These are phyloP conservation scores for Calonectria crousiana DNA, from an alignment of 2,329 filamentous ascomycete species.

Conservation along the genomic window DNA sequence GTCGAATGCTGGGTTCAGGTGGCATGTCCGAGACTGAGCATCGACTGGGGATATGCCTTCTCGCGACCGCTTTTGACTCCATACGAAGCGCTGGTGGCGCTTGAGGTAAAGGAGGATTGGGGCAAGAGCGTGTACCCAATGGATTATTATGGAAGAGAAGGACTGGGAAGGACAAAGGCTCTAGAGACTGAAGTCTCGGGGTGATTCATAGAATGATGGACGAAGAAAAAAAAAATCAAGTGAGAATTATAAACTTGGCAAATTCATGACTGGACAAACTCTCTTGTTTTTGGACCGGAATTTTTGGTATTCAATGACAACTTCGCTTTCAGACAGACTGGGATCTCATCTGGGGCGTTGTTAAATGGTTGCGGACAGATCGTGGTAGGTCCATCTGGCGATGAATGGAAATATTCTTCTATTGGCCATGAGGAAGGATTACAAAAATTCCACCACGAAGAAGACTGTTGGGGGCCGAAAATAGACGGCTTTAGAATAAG, in stretches of 20 bases:
- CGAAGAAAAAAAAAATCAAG: not conserved
- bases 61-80: constrained; percentile 88
- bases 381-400: not conserved
- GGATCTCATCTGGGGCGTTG: not conserved
- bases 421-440: not conserved
- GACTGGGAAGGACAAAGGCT: constrained; percentile 82
- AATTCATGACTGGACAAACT: not conserved
- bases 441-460: not conserved
- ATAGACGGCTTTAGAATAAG: not conserved
- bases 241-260: not conserved
- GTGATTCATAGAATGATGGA: constrained; percentile 13
- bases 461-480: not conserved
- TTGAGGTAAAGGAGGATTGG: constrained; percentile 84
- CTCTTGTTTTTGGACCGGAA: not conserved
- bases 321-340: not conserved
- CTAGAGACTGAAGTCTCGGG: constrained; percentile 44
- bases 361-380: not conserved
- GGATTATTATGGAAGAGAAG: constrained; percentile 97
- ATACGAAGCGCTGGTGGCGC: constrained; percentile 93
- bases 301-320: not conserved
- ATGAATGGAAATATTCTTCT: not conserved
- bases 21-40: constrained; percentile 94
- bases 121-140: constrained; percentile 87
- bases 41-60: constrained; percentile 99
- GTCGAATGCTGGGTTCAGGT: constrained; percentile 99